Evolutionary conservation across 164 flowering plant genomes (phyloP), one percentile per base, ranked within the genome.

Genomic region (Cinnamomum chago): DNA sequence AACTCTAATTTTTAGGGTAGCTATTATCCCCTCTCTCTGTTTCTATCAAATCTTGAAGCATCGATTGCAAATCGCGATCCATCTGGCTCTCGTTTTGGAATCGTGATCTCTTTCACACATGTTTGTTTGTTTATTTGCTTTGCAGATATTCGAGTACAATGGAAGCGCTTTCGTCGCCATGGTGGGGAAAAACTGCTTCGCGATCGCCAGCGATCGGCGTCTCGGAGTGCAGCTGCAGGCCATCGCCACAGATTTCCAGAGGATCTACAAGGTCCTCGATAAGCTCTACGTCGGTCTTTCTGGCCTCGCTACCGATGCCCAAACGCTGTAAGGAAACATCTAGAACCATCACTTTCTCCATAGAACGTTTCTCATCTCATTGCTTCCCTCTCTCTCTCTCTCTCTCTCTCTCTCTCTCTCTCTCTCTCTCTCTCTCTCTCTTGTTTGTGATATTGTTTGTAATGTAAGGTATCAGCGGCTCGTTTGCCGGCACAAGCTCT

Each of bases 101-200:
- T 40, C 11, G 11, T 40, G 47, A 40, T 40, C 11, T 9, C 10
- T 40, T 40, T 40, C 47, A 14, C 13, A 5, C 62, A 5, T 3
- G 24, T 5, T 25, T 64, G 7, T 40, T 17, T 58, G 5, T 72
- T 18, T 15, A 2, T 71, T 50, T 68, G 33, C 5, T 30, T 30
- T 30, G 35, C 84, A 93, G 97, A 93, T 95, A 77, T 90, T 88
- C 77, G 99, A 95, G 91, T 95, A 93, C 81, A 95, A 95, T 87
- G 99, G 99, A 24, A 93, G 98, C 79, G 95, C 98, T 33, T 50
- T 93, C 13, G 84, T 95, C 2, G 99, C 99, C 0, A 95, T 95
- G 99, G 99, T 95, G 18, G 99, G 99, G 10, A 95, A 92, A 88
- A 92, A 95, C 80, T 93, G 98, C 81, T 93, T 95, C 72, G 99